A percentile compares a stretch with the other conserved stretches of the same genome.
Conservation (phyloP, 2,329 filamentous ascomycete genomes). For the Fusarium sp. region DNA sequence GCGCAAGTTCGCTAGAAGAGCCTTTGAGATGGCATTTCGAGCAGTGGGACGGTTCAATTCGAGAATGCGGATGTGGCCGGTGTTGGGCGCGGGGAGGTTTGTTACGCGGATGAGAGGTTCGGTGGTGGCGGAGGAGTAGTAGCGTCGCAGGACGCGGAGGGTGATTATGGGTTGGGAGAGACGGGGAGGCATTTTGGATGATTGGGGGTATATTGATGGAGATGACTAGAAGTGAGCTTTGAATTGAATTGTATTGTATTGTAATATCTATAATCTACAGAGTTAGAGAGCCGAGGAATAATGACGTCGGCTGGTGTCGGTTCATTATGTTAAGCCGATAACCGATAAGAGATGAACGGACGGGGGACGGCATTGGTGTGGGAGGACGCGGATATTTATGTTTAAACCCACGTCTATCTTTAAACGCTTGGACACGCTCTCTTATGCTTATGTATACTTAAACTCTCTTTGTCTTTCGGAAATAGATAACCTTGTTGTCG, state of each 20-base stretch:
- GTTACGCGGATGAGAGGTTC: constrained; percentile 75
- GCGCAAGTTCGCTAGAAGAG: constrained; percentile 78
- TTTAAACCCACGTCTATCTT: background rate
- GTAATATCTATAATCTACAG: constrained; percentile 2
- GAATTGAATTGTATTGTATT: background rate
- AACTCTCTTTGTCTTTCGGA: background rate
- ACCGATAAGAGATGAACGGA: constrained; percentile 33
- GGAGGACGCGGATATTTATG: constrained; percentile 16
- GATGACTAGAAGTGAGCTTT: background rate
- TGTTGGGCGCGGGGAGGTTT: constrained; percentile 80
- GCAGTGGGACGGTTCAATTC: constrained; percentile 86
- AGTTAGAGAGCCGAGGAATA: constrained; percentile 24
- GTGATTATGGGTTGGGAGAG: constrained; percentile 38
- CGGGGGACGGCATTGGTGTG: background rate
- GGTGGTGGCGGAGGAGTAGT: constrained; percentile 60
- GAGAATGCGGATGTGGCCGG: constrained; percentile 87
- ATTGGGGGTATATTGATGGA: background rate
- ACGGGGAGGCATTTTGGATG: constrained; percentile 51
- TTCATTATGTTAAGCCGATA: constrained; percentile 41
- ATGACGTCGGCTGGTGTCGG: constrained; percentile 44
- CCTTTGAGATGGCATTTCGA: constrained; percentile 89
- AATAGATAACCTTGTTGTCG: constrained; percentile 1
- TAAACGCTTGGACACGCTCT: no score
- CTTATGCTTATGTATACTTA: background rate
- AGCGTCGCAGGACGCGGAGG: constrained; percentile 42